phyloP scores from a whole-genome alignment of 768 basidiomycete species.

The Auriscalpium vulgare region DNA sequence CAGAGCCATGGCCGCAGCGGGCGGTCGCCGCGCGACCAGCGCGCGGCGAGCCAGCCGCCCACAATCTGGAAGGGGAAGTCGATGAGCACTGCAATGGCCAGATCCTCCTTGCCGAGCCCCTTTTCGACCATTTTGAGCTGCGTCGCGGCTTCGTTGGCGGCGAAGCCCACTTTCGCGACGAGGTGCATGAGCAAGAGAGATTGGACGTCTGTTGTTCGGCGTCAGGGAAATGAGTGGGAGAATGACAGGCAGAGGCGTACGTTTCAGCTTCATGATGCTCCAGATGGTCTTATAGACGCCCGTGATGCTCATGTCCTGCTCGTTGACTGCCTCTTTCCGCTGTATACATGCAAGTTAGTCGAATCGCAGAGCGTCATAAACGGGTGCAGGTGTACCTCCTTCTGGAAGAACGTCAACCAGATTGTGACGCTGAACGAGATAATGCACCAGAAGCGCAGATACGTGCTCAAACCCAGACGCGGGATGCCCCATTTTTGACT shows the following conservation, averaged over 20 bases:
- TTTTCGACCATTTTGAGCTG: conserved; percentile 95
- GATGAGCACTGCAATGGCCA: conserved; percentile 90
- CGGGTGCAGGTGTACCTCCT: conserved; percentile 47
- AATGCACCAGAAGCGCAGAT: conserved; percentile 81
- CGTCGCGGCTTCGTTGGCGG: conserved; percentile 87
- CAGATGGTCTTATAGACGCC: conserved; percentile 93
- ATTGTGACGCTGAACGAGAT: conserved; percentile 79
- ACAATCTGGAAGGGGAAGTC: conserved; percentile 97
- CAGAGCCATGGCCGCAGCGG: conserved; percentile 83
- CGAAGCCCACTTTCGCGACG: conserved; percentile 90
- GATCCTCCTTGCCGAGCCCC: conserved; percentile 89
- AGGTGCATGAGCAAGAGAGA: conserved; percentile 79
- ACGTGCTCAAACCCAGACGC: conserved; percentile 62
- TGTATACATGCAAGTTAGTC: conserved; percentile 19
- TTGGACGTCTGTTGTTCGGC: conserved; percentile 67
- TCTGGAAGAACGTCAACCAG: conserved; percentile 83
- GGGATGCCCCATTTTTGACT: conserved; percentile 76
- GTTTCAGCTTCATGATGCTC: conserved; percentile 84
- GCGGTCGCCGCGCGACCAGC: conserved; percentile 77
- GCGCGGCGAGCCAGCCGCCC: conserved; percentile 90
- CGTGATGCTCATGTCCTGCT: conserved; percentile 83
- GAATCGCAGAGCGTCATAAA: too few species aligned
- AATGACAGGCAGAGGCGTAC: conserved; percentile 37
- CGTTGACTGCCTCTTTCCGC: conserved; percentile 68
- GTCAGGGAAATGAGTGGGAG: conserved; percentile 4